Evolutionary conservation across 768 basidiomycete species (phyloP).

Genomic region (Solioccasus polychromus): DNA sequence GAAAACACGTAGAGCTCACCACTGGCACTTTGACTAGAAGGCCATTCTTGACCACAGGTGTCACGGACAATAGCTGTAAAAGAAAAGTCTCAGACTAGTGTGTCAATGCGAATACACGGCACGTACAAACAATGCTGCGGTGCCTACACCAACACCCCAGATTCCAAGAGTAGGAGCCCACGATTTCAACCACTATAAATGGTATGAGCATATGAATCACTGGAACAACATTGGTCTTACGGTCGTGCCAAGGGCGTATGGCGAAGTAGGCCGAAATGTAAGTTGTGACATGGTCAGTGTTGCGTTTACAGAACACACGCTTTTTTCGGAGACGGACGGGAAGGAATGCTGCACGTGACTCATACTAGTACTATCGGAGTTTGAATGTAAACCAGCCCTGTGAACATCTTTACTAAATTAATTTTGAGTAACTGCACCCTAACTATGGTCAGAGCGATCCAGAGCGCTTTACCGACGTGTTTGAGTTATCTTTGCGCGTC

Average conservation of each 20-base stretch:
- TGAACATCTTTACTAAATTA: too few species aligned
- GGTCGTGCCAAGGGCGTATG: slow-evolving; percentile 34
- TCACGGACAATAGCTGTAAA: slow-evolving; percentile 70
- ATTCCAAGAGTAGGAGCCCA: slow-evolving; percentile 62
- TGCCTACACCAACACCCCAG: slow-evolving; percentile 72
- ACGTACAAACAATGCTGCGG: slow-evolving; percentile 63
- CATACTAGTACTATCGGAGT: too few species aligned
- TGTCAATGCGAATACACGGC: neutral
- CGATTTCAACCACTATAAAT: slow-evolving; percentile 43
- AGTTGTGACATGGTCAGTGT: slow-evolving; percentile 41
- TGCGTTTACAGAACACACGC: neutral
- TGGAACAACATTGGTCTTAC: slow-evolving; percentile 30
- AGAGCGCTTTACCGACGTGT: too few species aligned
- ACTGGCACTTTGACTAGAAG: slow-evolving; percentile 70
- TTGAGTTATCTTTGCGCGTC: too few species aligned
- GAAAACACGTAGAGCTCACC: slow-evolving; percentile 42
- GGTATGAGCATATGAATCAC: neutral
- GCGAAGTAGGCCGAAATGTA: slow-evolving; percentile 38
- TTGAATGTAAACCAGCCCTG: too few species aligned
- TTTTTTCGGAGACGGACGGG: slow-evolving; percentile 12
- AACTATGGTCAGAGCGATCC: too few species aligned
- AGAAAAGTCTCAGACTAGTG: slow-evolving; percentile 1
- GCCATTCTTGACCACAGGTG: slow-evolving; percentile 78
- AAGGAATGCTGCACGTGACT: slow-evolving; percentile 15
- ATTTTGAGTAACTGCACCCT: too few species aligned